Evolutionary conservation across 345 rosid species (phyloP).

Genomic region (Linum trigynum): DNA sequence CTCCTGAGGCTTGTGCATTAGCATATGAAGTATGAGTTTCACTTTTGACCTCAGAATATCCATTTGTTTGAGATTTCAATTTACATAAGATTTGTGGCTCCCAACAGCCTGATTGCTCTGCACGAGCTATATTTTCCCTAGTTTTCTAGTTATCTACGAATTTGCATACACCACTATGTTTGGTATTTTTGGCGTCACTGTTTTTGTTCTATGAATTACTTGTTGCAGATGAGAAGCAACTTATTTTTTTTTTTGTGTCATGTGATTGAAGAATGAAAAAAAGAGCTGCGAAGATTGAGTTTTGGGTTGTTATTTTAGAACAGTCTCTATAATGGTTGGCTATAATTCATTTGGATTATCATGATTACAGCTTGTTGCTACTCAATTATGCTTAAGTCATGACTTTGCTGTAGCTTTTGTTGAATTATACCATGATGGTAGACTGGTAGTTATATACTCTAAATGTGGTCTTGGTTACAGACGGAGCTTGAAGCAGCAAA

Average conservation of each 20-base stretch:
- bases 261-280: too few relatives aligned
- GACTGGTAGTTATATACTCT: neutral
- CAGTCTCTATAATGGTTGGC: too few relatives aligned
- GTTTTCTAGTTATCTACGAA: neutral
- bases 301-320: too few relatives aligned
- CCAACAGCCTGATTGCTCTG: neutral
- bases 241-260: neutral
- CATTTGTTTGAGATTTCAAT: neutral
- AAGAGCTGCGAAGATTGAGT: too few relatives aligned
- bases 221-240: neutral
- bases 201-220: too few relatives aligned
- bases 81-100: neutral
- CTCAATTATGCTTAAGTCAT: neutral
- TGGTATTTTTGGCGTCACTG: neutral
- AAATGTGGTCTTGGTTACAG: slow-evolving; percentile 22
- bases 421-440: neutral
- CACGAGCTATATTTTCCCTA: neutral
- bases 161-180: too few relatives aligned
- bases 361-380: neutral
- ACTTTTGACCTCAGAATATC: too few relatives aligned
- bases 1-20: neutral
- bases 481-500: slow-evolving; percentile 69
- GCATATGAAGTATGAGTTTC: slow-evolving; percentile 5
- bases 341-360: neutral
- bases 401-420: neutral